Evolutionary conservation across 108 stramenopile genomes (phyloP), one percentile per base, ranked within the genome.

Genomic region (Fragilariopsis cylindrus): DNA sequence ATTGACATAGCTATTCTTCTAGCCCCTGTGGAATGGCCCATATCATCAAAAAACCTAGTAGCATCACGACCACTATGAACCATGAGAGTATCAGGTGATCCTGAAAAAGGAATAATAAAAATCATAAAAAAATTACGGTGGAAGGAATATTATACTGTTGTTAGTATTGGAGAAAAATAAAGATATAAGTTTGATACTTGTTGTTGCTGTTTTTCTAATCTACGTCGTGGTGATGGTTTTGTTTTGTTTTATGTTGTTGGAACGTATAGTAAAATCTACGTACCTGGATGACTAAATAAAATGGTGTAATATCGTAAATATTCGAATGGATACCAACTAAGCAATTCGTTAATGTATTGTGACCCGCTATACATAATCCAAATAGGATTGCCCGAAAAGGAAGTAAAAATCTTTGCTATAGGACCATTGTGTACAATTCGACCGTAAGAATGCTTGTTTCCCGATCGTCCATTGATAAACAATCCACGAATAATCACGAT

Each of bases 61-160:
- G 97, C 91, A 76, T 98, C 97, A 40, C 80, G 69, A 16, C 98
- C 98, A 4, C 95, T 80, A 76, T 95, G 94, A 7, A 94, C 88
- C 81, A 97, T 76, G 4, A 98, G 80, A 11, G 96, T 97, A 60
- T 98, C 98, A 21, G 91, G 89, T 49, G 85, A 85, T 41, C 98
- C 98, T 63, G 43, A 4, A 47, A 30, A 45, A 11, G 1, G 42
- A 15, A 63, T 21, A 63, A n/a, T n/a, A 52, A 13, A 2, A 52
- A 52, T 52, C 50, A 30, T 52, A 13, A 13, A 13, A 52, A 1
- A 52, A 52, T 52, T 13, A 52, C 3, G 13, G 0, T 52, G 9
- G 50, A 52, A 52, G 13, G 12, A 9, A 52, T 52, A 52, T 13
- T 13, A 52, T 1, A 1, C 12, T 52, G 50, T 13, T 3, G 13